A percentile compares a stretch with the other conserved stretches of the same genome.
Conservation (phyloP, 768 basidiomycete genomes). For the Lactarius psammicola region DNA sequence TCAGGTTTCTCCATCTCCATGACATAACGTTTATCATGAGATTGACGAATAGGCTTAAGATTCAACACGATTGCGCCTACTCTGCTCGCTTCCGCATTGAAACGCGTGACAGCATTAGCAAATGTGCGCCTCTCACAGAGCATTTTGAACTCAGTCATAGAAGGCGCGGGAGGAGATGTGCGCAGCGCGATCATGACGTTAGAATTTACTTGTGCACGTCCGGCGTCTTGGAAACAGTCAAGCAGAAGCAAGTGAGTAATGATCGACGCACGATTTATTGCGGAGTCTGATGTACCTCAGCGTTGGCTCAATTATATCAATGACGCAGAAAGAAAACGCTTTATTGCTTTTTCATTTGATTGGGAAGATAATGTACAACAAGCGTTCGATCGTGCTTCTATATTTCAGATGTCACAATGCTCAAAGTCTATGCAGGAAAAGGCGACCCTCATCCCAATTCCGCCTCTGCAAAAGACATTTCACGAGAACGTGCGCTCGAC, state of each 20-base stretch:
- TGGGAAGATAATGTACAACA: conserved; percentile 94
- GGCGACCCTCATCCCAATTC: conserved; percentile 61
- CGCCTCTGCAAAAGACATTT: conserved; percentile 59
- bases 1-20: conserved; percentile 55
- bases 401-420: conserved; percentile 3
- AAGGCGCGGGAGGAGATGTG: conserved; percentile 86
- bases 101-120: conserved; percentile 44
- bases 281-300: conserved; percentile 21
- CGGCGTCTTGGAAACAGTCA: conserved; percentile 38
- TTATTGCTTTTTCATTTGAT: conserved; percentile 88
- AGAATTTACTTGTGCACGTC: conserved; percentile 72
- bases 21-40: conserved; percentile 3
- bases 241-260: conserved; percentile 34
- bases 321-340: conserved; percentile 82
- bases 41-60: conserved; percentile 40
- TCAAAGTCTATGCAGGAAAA: conserved; percentile 51
- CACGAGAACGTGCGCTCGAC: conserved; percentile 59
- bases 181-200: conserved; percentile 91
- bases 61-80: conserved; percentile 94
- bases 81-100: conserved; percentile 75
- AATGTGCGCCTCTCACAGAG: conserved; percentile 55
- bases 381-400: conserved; percentile 53
- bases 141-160: conserved; percentile 70
- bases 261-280: conserved; percentile 27
- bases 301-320: conserved; percentile 52